Evolutionary conservation across 2,329 filamentous ascomycete genomes (phyloP).

Genomic region (Calonectria crousiana): DNA sequence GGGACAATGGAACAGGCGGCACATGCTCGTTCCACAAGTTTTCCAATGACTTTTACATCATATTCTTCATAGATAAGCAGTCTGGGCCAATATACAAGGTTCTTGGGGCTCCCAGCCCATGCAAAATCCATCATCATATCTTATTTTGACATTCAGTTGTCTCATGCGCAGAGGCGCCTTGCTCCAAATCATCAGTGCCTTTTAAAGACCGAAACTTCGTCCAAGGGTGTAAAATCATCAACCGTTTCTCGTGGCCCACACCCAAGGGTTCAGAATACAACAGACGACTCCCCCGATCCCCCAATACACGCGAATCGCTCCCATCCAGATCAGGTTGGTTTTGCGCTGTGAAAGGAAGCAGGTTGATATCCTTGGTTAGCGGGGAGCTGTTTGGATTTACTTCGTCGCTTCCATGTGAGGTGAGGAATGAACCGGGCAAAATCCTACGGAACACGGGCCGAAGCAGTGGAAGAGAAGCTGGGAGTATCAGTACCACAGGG

Average conservation of each 20-base stretch:
- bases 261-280: background rate
- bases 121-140: background rate
- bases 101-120: background rate
- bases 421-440: background rate
- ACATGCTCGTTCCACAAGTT: background rate
- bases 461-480: conserved; percentile 10
- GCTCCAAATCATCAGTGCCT: background rate
- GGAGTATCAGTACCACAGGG: background rate
- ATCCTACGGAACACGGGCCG: conserved; percentile 13
- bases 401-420: background rate
- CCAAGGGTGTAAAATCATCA: background rate
- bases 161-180: background rate
- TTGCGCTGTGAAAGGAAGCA: background rate
- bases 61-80: background rate
- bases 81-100: background rate
- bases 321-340: background rate
- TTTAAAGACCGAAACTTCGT: background rate
- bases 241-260: background rate
- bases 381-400: background rate
- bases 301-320: background rate
- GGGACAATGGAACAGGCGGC: background rate
- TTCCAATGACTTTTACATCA: background rate
- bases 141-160: background rate
- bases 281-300: background rate
- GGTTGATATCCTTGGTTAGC: background rate